These are phyloP conservation scores for Saccharomyces hybrid DNA, from an alignment of 1,139 yeast genomes.

Conservation along the genomic window DNA sequence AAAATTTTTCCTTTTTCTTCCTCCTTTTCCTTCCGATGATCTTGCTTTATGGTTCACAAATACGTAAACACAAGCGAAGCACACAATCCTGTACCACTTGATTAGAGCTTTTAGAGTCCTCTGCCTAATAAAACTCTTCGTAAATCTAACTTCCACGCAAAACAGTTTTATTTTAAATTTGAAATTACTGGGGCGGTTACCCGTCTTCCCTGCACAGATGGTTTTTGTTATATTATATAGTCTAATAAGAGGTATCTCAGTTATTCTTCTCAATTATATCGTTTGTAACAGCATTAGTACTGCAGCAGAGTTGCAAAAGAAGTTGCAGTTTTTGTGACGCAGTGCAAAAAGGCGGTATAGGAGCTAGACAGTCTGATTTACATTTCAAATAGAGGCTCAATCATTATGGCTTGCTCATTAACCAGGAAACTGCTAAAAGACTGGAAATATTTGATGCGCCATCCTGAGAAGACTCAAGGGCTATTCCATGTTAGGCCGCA, in stretches of 20 bases:
- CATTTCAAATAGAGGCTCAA: not conserved
- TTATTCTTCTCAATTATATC: not conserved
- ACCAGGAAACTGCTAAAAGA: constrained; percentile 27
- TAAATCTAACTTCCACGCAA: not conserved
- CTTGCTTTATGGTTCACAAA: not conserved
- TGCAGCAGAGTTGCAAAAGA: not conserved
- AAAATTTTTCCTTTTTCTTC: not conserved
- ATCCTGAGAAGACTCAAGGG: constrained; percentile 1
- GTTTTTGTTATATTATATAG: not conserved
- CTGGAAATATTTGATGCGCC: constrained; percentile 24
- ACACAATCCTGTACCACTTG: not conserved
- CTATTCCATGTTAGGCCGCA: constrained; percentile 25
- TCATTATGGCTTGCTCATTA: constrained; percentile 5
- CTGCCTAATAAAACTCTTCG: not conserved
- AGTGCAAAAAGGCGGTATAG: not conserved
- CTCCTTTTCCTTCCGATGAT: not conserved
- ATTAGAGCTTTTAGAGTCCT: not conserved
- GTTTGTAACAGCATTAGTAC: not conserved
- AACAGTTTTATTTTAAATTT: not conserved
- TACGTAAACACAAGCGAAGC: not conserved
- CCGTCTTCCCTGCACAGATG: not conserved
- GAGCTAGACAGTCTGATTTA: not conserved
- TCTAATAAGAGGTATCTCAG: not conserved
- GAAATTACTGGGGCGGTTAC: not conserved
- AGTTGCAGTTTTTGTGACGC: not conserved